These are phyloP conservation scores for Sphaerostilbella broomeana DNA, from an alignment of 2,329 filamentous ascomycete species.

Conservation along the genomic window DNA sequence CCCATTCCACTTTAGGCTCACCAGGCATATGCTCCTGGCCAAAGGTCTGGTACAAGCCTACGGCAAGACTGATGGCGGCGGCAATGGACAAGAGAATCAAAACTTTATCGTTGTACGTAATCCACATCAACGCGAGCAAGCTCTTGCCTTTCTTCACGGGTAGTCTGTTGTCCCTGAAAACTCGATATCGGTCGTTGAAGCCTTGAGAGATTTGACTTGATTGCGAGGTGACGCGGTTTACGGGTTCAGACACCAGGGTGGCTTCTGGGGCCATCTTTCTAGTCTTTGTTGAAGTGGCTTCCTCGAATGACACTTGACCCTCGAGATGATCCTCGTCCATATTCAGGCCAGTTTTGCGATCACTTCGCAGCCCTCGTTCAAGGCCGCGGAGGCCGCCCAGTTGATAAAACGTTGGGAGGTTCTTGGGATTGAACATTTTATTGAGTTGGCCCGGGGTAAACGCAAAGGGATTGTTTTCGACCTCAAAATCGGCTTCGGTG, in stretches of 20 bases:
- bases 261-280: constrained; percentile 31
- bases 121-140: constrained; percentile 68
- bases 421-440: constrained; percentile 88
- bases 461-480: constrained; percentile 76
- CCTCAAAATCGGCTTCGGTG: constrained; percentile 67
- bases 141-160: constrained; percentile 70
- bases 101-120: constrained; percentile 79
- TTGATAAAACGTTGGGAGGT: constrained; percentile 70
- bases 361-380: constrained; percentile 69
- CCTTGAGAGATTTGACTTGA: constrained; percentile 6
- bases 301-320: constrained; percentile 63
- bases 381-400: constrained; percentile 72
- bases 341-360: constrained; percentile 68
- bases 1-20: constrained; percentile 63
- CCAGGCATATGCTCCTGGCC: constrained; percentile 46
- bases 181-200: constrained; percentile 55
- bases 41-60: constrained; percentile 71
- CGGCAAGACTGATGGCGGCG: constrained; percentile 64
- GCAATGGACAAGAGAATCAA: constrained; percentile 65
- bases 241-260: neutral
- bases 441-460: constrained; percentile 77
- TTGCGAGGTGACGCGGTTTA: neutral
- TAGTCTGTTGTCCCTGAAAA: constrained; percentile 65
- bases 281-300: constrained; percentile 46
- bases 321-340: constrained; percentile 63